Percentiles rank a stretch among this genome's conserved stretches.
phyloP scores from a whole-genome alignment of 768 basidiomycete genomes.

The Xerocomellus dryophilus region DNA sequence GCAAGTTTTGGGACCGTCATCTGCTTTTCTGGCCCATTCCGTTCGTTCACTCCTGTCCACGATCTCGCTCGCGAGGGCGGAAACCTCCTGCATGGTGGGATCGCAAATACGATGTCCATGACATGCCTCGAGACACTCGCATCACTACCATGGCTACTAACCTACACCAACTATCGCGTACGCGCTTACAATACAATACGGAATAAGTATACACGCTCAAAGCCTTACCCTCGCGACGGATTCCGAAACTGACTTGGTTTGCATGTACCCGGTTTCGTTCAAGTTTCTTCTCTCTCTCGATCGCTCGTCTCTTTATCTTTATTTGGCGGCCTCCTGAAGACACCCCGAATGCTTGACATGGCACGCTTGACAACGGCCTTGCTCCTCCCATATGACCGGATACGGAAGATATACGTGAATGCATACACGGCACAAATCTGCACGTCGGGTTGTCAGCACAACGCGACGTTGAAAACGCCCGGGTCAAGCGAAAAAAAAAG shows the following conservation, averaged over 20 bases:
- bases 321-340: background rate
- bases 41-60: background rate
- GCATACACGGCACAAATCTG: slow-evolving; percentile 47
- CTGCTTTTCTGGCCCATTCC: background rate
- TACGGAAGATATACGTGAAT: slow-evolving; percentile 58
- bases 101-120: too few species aligned
- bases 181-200: background rate
- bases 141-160: background rate
- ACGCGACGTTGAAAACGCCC: too few species aligned
- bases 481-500: too few species aligned
- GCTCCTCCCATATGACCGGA: slow-evolving; percentile 30
- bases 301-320: background rate
- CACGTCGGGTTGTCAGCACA: background rate
- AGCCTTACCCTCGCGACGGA: background rate
- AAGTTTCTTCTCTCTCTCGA: background rate
- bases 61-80: background rate
- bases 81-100: background rate
- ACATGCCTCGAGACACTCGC: background rate
- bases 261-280: background rate
- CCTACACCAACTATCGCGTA: background rate
- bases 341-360: background rate
- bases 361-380: background rate
- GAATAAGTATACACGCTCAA: background rate
- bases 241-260: background rate
- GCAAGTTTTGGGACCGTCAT: background rate